Evolutionary conservation across 495 filamentous ascomycete genomes (phyloP), one percentile per base, ranked within the genome.

Genomic region (Aspergillus ostianus): DNA sequence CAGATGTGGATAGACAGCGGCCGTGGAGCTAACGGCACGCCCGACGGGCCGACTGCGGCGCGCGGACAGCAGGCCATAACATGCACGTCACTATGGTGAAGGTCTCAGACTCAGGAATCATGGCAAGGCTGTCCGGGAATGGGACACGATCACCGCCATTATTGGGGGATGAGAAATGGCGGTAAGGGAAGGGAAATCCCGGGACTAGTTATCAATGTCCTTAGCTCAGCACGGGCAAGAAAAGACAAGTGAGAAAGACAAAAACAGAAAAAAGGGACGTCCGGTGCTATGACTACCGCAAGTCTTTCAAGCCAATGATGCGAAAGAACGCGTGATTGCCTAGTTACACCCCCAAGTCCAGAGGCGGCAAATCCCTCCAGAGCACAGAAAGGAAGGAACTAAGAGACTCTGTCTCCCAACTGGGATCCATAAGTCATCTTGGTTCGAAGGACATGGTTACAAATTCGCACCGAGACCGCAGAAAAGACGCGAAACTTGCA

Each of bases 41-140:
- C 63, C 62, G 59, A 67, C 65, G 65, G 68, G 55, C 63, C 61
- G 68, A 57, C 51, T 66, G 61, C 61, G 66, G 61, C 48, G 55
- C 60, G 65, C 65, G 63, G 64, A 62, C 61, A 60, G 57, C 56
- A 66, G 58, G 54, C 56, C 58, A 68, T 60, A 64, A 53, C 23
- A 68, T 64, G 66, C 66, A 68, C 50, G 66, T 61, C 62, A 61
- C 36, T 58, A 54, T 58, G n/a, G 51, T 61, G 58, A 57, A 56
- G 61, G 51, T 7, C 47, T 55, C 53, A 47, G 53, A 55, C 46
- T 36, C 46, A 48, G 19, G 46, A 44, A 44, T n/a, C 48, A 50
- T 61, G 62, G 54, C 59, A 54, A 51, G 7, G 20, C 15, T 45
- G 50, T 56, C 29, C 50, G 64, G 50, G 26, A 49, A 29, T 57